Conservation (phyloP, 805 yeast species). For the Metahyphopichia silvanorum region DNA sequence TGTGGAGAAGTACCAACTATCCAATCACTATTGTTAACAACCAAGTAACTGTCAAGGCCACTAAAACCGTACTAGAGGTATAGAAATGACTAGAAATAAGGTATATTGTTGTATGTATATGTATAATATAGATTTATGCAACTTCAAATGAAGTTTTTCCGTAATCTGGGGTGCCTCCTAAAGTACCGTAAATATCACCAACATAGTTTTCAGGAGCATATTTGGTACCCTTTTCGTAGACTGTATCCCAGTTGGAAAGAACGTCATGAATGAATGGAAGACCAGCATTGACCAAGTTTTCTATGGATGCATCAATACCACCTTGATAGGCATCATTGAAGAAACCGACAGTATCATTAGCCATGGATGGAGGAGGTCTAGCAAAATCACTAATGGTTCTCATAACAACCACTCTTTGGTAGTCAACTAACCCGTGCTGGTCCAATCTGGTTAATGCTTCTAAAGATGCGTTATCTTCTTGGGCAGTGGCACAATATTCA, state of each 20-base stretch:
- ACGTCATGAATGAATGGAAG: slow-evolving; percentile 53
- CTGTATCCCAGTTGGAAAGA: slow-evolving; percentile 43
- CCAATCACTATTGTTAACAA: no score
- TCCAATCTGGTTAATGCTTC: slow-evolving; percentile 57
- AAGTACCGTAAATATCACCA: slow-evolving; percentile 58
- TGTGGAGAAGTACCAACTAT: no score
- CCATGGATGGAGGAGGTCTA: slow-evolving; percentile 46
- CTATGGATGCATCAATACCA: slow-evolving; percentile 46
- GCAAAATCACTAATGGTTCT: slow-evolving; percentile 61
- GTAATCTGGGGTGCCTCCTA: slow-evolving; percentile 44
- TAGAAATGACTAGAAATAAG: no score
- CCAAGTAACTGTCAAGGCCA: no score
- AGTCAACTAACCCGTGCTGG: slow-evolving; percentile 53
- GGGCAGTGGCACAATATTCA: slow-evolving; percentile 58
- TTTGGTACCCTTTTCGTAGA: slow-evolving; percentile 24
- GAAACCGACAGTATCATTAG: slow-evolving; percentile 45
- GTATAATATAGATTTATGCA: slow-evolving; percentile 16
- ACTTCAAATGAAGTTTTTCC: slow-evolving; percentile 26
- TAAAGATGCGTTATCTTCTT: slow-evolving; percentile 65
- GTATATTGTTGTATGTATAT: no score
- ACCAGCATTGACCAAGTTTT: slow-evolving; percentile 53
- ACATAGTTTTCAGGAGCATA: slow-evolving; percentile 50
- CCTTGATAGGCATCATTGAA: slow-evolving; percentile 50
- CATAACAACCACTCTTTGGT: slow-evolving; percentile 53
- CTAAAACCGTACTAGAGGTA: no score